Evolutionary conservation across 1,284 basidiomycete genomes (phyloP), one percentile per base, ranked within the genome.

Genomic region (Tetrapyrgos nigripes): DNA sequence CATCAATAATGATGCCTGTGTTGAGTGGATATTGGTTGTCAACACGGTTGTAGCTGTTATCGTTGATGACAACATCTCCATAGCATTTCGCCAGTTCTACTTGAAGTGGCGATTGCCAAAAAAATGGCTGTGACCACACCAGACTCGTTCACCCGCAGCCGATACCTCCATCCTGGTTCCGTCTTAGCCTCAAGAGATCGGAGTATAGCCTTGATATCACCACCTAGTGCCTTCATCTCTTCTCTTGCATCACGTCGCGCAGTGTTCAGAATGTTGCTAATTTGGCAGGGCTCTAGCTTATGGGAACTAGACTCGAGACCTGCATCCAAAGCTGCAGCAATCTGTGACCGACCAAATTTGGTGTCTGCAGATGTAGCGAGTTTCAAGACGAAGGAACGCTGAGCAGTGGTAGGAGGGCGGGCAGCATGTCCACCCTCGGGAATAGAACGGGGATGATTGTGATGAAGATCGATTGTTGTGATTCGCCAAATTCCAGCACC

Each of bases 81-180:
- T 24, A 73, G 0, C 68, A 60, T 6, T 45, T 29, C 2, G 60
- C 33, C 17, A 73, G 67, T 4, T 55, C 50, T 0, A 50, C 64
- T 57, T 76, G 73, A 3, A 37, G 37, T 14, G 70, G 68, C n/a
- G 68, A 71, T 45, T 71, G 68, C 72, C 72, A 74, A 60, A 62
- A 75, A n/a, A 5, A 74, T 3, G 1, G n/a, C 66, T 19, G 53
- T 63, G 13, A 70, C 57, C 2, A 61, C 56, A 23, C 59, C 53
- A 10, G 64, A 33, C 11, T 69, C 66, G 49, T 73, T 62, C 2
- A 70, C 29, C 29, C 59, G 52, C 2, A 72, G 10, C 14, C 67
- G 46, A 48, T 56, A 68, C 10, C 45, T 27, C 72, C 72, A 74
- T 0, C 59, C 56, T 33, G 60, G 60, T 27, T 62, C 64, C 8